Evolutionary conservation across 768 basidiomycete species (phyloP), one percentile per base, ranked within the genome.

Genomic region (Dacryopinax spathularia): DNA sequence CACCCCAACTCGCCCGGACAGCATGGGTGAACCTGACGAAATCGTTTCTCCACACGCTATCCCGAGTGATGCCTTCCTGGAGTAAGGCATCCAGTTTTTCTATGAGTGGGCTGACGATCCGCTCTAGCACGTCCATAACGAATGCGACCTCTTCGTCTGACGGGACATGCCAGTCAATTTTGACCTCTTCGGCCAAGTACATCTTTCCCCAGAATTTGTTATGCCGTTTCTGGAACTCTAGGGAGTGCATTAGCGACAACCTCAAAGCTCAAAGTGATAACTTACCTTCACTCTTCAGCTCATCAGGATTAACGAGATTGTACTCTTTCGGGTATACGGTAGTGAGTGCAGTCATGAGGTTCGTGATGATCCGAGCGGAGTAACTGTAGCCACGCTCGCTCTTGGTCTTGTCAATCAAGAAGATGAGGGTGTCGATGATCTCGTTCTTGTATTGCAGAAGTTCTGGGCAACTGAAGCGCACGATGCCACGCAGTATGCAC

Each of bases 301-400:
- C 86, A n/a, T 84, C 82, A 1, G 79, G 75, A 70, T 97, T 91
- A 63, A 94, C 83, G 65, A 91, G 91, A 16, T 87, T 82, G 59
- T 83, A 83, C 66, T 93, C 89, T 63, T 82, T 70, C 15, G 89
- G 85, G 72, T 91, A 94, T 34, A 87, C 80, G 1, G 85, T 81
- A 12, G 84, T 85, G 39, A 95, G 70, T 0, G 89, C 87, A 68
- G 84, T 82, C 62, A 97, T 74, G 18, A 89, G 78, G 25, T 89
- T 82, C 25, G 85, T 83, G 60, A 95, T 78, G 61, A 97, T 73
- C 39, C 87, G 82, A 1, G 88, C 91, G 10, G 86, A 85, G 60
- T 86, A 83, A 33, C 82, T 84, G 72, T 90, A 97, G 10, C 91
- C 91, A 64, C 92, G 84, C 76, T 98, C 93, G 67, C 84, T 87